phyloP scores from a whole-genome alignment of 2,329 filamentous ascomycete genomes.

The Exophiala mesophila region DNA sequence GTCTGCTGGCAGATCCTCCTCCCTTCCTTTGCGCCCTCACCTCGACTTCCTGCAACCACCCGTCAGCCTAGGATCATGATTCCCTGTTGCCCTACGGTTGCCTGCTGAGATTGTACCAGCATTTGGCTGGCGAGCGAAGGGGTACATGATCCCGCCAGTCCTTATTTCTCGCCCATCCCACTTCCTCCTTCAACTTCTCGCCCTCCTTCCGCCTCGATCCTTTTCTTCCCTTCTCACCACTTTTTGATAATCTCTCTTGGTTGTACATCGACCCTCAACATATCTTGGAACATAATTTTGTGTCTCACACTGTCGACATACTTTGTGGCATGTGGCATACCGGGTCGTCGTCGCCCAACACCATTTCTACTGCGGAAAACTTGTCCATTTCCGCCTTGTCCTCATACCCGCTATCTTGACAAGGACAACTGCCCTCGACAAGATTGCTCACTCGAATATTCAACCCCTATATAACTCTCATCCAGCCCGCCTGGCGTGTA shows the following conservation, averaged over 20 bases:
- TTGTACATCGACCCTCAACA: constrained; percentile 23
- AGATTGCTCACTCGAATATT: no score
- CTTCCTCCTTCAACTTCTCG: constrained; percentile 23
- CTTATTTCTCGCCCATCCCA: constrained; percentile 21
- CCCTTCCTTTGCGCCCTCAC: constrained; percentile 15
- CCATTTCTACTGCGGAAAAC: no score
- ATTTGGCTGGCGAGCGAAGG: constrained; percentile 28
- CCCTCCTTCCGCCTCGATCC: constrained; percentile 16
- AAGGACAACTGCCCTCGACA: background rate
- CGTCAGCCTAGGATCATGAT: constrained; percentile 23
- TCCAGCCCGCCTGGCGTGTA: no score
- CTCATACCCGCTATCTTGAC: background rate
- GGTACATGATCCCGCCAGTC: constrained; percentile 24
- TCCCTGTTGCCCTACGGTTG: constrained; percentile 29
- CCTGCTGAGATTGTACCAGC: constrained; percentile 29
- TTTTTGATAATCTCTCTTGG: constrained; percentile 14
- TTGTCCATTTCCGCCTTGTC: background rate
- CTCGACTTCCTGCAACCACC: constrained; percentile 19
- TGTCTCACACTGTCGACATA: background rate
- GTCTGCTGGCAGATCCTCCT: constrained; percentile 24
- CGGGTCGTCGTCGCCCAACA: no score
- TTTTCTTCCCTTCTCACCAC: constrained; percentile 16
- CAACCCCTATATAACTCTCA: no score
- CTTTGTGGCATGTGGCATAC: no score
- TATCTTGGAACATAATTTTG: constrained; percentile 20